These are phyloP conservation scores for Didymella sp. DNA, from an alignment of 2,329 filamentous ascomycete species.

Conservation along the genomic window DNA sequence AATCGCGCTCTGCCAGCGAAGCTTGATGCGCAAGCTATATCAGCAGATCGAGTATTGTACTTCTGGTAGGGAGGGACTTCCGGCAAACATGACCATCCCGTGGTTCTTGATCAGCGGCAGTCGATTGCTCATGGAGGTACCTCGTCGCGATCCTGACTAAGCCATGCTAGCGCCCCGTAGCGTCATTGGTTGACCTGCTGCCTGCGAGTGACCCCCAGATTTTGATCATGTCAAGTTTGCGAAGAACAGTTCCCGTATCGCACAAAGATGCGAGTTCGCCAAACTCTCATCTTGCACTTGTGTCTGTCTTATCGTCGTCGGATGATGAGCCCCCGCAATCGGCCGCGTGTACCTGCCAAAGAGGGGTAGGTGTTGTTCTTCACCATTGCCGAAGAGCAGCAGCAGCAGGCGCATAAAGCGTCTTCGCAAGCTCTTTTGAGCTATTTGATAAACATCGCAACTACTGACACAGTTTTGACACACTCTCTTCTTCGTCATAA, in stretches of 20 bases:
- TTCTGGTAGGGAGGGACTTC: too few relatives aligned
- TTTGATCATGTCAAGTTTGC: background rate
- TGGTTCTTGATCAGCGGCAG: too few relatives aligned
- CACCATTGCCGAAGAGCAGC: conserved; percentile 7
- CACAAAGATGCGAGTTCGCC: background rate
- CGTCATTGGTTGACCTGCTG: background rate
- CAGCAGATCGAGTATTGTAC: too few relatives aligned
- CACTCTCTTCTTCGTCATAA: background rate
- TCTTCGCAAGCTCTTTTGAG: background rate
- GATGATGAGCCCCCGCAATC: conserved; percentile 11
- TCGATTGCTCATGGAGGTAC: too few relatives aligned
- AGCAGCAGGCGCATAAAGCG: conserved; percentile 7
- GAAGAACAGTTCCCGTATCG: background rate
- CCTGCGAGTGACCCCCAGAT: background rate
- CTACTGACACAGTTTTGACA: background rate
- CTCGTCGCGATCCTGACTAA: background rate
- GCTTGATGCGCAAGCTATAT: too few relatives aligned
- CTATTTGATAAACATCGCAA: background rate
- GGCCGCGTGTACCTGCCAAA: conserved; percentile 20
- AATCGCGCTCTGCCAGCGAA: too few relatives aligned
- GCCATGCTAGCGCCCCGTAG: background rate
- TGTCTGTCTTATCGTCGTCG: conserved; percentile 1
- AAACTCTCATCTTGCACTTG: background rate
- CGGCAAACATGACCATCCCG: too few relatives aligned
- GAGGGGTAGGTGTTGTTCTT: conserved; percentile 11